phyloP scores from a whole-genome alignment of 164 flowering plant species.

The Magnolia officinalis region DNA sequence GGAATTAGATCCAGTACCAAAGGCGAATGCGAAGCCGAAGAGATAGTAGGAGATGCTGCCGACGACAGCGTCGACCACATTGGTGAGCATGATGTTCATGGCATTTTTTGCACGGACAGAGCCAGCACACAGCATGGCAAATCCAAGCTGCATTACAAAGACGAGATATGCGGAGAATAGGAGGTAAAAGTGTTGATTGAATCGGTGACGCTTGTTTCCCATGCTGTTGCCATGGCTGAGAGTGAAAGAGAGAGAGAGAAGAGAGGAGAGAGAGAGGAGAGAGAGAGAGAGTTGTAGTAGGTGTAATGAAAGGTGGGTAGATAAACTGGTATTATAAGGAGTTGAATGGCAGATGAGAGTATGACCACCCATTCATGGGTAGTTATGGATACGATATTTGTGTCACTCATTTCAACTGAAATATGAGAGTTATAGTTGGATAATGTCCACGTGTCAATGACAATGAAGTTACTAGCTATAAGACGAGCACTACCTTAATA shows the following conservation, averaged over 20 bases:
- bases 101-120: slow-evolving; percentile 74
- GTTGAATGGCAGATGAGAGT: slow-evolving; percentile 19
- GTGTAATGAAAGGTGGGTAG: neutral
- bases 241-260: slow-evolving; percentile 7
- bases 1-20: slow-evolving; percentile 37
- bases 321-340: neutral
- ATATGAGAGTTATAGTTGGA: neutral
- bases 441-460: neutral
- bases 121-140: slow-evolving; percentile 82
- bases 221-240: slow-evolving; percentile 45
- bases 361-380: slow-evolving; percentile 7
- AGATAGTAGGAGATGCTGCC: slow-evolving; percentile 68
- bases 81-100: slow-evolving; percentile 76
- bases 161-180: slow-evolving; percentile 63
- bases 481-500: too few relatives aligned
- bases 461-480: neutral
- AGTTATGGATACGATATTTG: slow-evolving; percentile 11
- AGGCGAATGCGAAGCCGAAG: slow-evolving; percentile 74
- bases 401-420: neutral
- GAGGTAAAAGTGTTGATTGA: slow-evolving; percentile 50
- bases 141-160: slow-evolving; percentile 76
- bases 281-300: slow-evolving; percentile 4
- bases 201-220: slow-evolving; percentile 48
- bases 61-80: slow-evolving; percentile 68
- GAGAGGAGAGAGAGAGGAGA: too few relatives aligned